A percentile compares a stretch with the other conserved stretches of the same genome.
These are phyloP conservation scores for Plenodomus tracheiphilus DNA, from an alignment of 2,329 filamentous ascomycete species.

Conservation along the genomic window DNA sequence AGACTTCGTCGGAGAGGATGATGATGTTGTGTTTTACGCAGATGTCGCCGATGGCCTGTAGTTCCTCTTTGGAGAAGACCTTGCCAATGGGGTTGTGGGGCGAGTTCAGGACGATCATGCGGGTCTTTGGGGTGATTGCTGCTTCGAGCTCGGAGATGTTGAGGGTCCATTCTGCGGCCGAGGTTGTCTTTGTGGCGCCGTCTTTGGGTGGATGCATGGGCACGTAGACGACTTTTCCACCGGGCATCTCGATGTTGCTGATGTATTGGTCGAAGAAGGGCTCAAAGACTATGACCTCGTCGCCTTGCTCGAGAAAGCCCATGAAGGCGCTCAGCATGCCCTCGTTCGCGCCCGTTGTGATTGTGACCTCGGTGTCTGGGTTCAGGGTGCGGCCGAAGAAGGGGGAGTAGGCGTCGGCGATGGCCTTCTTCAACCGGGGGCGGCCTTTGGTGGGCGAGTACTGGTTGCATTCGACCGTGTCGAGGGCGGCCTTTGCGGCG, in stretches of 20 bases:
- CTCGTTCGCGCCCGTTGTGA: conserved; percentile 91
- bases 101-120: conserved; percentile 93
- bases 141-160: conserved; percentile 81
- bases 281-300: conserved; percentile 97
- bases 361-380: conserved; percentile 89
- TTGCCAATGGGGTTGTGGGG: conserved; percentile 97
- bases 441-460: conserved; percentile 96
- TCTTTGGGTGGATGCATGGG: conserved; percentile 87
- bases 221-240: conserved; percentile 92
- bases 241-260: conserved; percentile 97
- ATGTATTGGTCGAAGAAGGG: conserved; percentile 99
- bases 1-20: conserved; percentile 74
- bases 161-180: conserved; percentile 84
- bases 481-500: conserved; percentile 86
- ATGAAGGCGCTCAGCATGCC: conserved; percentile 96
- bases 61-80: conserved; percentile 82
- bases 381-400: conserved; percentile 81
- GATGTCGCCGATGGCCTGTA: conserved; percentile 81
- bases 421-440: conserved; percentile 86
- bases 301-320: conserved; percentile 91
- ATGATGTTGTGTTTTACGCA: conserved; percentile 93
- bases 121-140: conserved; percentile 82
- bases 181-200: conserved; percentile 77
- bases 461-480: conserved; percentile 95
- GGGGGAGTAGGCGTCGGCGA: conserved; percentile 89